Conservation (phyloP, 805 yeast species). For the Saturnispora gosingensis region DNA sequence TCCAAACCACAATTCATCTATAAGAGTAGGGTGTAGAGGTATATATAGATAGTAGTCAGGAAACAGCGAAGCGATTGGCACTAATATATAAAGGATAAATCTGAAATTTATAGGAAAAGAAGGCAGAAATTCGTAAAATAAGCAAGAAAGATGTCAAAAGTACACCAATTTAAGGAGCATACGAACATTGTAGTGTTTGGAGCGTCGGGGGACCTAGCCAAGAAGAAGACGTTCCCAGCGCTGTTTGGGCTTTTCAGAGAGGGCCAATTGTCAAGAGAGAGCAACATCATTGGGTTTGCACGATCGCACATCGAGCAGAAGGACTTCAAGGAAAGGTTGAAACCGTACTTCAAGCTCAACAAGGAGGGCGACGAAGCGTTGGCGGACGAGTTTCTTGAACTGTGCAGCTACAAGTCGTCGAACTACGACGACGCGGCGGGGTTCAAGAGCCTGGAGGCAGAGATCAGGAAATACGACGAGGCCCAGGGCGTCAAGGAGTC, state of each 20-base stretch:
- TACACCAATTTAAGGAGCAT: constrained; percentile 46
- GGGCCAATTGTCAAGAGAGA: constrained; percentile 62
- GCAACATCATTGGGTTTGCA: constrained; percentile 85
- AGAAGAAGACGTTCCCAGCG: constrained; percentile 91
- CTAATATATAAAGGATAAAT: neutral
- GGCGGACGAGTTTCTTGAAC: constrained; percentile 52
- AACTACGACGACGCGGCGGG: constrained; percentile 76
- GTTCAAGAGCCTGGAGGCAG: constrained; percentile 45
- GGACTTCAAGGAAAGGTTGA: constrained; percentile 61
- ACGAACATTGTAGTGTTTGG: constrained; percentile 79
- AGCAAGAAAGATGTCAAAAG: constrained; percentile 1
- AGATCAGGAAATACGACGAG: constrained; percentile 52
- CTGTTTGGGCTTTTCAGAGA: constrained; percentile 67
- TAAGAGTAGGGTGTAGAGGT: neutral
- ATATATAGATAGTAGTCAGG: neutral
- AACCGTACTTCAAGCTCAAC: constrained; percentile 43
- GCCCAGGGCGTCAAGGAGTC: constrained; percentile 38
- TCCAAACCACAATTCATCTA: neutral
- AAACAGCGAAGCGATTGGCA: neutral
- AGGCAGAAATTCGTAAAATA: neutral
- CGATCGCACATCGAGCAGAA: constrained; percentile 63
- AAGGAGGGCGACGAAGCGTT: constrained; percentile 22
- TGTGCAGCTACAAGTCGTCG: constrained; percentile 65
- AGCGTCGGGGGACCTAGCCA: constrained; percentile 92
- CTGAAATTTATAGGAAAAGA: too few species aligned